Conservation (phyloP, 2,329 filamentous ascomycete genomes). For the Venturia oleaginea region DNA sequence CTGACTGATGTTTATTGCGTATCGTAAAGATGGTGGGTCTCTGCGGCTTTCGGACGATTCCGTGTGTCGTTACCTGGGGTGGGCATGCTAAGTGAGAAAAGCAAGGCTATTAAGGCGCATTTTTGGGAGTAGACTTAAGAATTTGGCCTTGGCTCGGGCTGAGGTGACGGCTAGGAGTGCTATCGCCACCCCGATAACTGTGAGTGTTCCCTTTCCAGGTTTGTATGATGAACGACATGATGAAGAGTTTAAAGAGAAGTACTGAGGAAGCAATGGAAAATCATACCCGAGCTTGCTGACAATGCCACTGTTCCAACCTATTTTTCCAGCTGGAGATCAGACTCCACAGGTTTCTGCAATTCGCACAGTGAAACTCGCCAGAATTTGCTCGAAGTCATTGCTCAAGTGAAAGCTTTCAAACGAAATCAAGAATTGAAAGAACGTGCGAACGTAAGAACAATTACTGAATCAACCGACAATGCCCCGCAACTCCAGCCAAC, state of each 20-base stretch:
- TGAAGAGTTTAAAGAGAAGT: background rate
- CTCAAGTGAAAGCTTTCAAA: background rate
- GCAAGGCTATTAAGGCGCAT: conserved; percentile 21
- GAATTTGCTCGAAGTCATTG: background rate
- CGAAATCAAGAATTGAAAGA: background rate
- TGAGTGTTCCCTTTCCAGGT: background rate
- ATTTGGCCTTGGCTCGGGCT: conserved; percentile 17
- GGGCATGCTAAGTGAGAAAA: conserved; percentile 15
- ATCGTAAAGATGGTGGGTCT: no score
- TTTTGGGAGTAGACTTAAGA: conserved; percentile 21
- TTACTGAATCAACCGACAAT: background rate
- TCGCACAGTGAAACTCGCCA: background rate
- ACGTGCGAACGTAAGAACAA: background rate
- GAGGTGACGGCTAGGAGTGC: background rate
- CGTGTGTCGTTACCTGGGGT: conserved; percentile 12
- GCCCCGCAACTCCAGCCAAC: background rate
- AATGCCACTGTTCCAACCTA: background rate
- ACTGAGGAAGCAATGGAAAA: background rate
- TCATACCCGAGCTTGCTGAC: background rate
- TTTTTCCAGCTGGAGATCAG: background rate
- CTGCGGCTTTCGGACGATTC: no score
- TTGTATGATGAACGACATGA: background rate
- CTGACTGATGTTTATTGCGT: no score
- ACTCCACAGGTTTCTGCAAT: background rate
- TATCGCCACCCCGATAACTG: background rate